These are phyloP conservation scores for Mortierella sp. DNA, from an alignment of 371 early-diverging fungal genomes.

Conservation along the genomic window DNA sequence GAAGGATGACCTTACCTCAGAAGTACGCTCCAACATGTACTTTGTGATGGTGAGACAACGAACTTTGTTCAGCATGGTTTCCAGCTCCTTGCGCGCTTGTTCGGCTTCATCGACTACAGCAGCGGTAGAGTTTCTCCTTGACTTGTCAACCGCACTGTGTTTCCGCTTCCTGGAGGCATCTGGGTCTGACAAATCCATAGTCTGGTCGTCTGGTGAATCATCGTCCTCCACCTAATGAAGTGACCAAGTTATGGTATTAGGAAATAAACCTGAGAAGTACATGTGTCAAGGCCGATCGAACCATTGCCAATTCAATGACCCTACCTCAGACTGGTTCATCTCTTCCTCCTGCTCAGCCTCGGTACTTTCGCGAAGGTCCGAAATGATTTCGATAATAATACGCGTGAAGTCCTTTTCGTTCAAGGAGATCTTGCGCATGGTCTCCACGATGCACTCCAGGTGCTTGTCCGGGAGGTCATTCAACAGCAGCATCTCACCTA, in stretches of 20 bases:
- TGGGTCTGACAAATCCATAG: conserved; percentile 36
- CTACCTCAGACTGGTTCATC: background rate
- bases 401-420: conserved; percentile 91
- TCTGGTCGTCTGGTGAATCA: conserved; percentile 48
- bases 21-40: conserved; percentile 79
- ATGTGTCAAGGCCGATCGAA: background rate
- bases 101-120: conserved; percentile 47
- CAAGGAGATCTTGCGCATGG: conserved; percentile 79
- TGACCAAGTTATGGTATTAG: background rate
- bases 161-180: conserved; percentile 46
- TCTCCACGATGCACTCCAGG: conserved; percentile 76
- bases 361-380: conserved; percentile 67
- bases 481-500: conserved; percentile 77
- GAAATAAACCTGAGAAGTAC: background rate
- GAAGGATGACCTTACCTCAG: conserved; percentile 52
- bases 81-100: conserved; percentile 61
- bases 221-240: conserved; percentile 28
- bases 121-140: conserved; percentile 39
- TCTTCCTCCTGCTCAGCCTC: conserved; percentile 29
- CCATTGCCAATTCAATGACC: background rate
- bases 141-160: conserved; percentile 39
- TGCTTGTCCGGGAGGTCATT: conserved; percentile 81
- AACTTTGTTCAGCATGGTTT: conserved; percentile 68
- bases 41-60: conserved; percentile 83
- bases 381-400: conserved; percentile 85